These are phyloP conservation scores for Xylariomycetidae sp. DNA, from an alignment of 2,329 filamentous ascomycete genomes.

Conservation along the genomic window DNA sequence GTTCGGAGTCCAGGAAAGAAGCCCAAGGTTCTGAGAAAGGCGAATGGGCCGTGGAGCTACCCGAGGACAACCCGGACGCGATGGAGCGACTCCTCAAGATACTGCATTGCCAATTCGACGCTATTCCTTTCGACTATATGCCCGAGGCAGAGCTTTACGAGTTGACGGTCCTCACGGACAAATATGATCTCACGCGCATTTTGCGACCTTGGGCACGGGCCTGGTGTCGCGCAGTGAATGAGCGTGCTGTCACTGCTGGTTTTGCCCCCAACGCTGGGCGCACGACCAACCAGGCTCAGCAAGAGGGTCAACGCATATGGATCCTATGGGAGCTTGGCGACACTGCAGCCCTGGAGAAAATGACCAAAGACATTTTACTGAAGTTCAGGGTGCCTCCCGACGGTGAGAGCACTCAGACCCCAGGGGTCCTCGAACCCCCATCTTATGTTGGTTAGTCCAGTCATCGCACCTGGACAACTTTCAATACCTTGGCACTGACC, in stretches of 20 bases:
- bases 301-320: not conserved
- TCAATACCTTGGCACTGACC: not conserved
- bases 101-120: not conserved
- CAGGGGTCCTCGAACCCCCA: not conserved
- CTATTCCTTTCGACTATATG: not conserved
- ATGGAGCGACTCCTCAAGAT: not conserved
- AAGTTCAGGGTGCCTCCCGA: not conserved
- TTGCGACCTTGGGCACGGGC: not conserved
- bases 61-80: not conserved
- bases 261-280: too few relatives aligned
- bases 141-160: not conserved
- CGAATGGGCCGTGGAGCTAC: not conserved
- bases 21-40: not conserved
- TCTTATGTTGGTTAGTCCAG: not conserved
- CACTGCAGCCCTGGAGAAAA: not conserved
- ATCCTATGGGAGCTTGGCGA: not conserved
- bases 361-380: not conserved
- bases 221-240: not conserved
- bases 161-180: not conserved
- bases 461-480: not conserved
- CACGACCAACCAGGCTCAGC: not conserved
- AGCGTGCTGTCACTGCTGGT: too few relatives aligned
- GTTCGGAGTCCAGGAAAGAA: too few relatives aligned
- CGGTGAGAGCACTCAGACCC: not conserved
- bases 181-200: not conserved